phyloP scores from a whole-genome alignment of 177 flowering plant species.

The Tripterygium wilfordii region DNA sequence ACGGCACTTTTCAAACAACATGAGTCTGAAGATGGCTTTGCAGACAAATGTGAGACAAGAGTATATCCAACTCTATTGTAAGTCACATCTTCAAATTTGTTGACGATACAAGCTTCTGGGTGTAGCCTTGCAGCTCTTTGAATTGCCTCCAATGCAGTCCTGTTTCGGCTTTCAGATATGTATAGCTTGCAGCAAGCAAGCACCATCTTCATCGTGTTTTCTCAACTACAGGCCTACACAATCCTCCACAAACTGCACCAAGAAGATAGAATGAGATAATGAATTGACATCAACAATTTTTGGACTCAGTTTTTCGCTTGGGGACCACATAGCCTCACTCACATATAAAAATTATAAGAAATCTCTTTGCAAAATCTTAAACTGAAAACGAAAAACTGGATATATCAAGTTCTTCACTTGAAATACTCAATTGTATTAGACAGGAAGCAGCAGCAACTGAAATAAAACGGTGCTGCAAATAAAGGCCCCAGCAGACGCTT shows the following conservation, averaged over 20 bases:
- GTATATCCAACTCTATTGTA: slow-evolving; percentile 93
- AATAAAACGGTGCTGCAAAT: too few species aligned
- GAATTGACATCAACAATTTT: slow-evolving; percentile 7
- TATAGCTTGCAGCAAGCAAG: slow-evolving; percentile 87
- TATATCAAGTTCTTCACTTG: neutral
- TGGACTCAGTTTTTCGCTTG: too few species aligned
- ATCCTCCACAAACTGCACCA: slow-evolving; percentile 24
- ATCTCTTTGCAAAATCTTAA: too few species aligned
- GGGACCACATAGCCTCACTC: slow-evolving; percentile 8
- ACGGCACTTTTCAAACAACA: slow-evolving; percentile 48
- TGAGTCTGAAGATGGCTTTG: slow-evolving; percentile 13
- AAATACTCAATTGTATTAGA: too few species aligned
- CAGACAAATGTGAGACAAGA: slow-evolving; percentile 55
- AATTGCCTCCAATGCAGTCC: slow-evolving; percentile 54
- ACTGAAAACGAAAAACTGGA: neutral
- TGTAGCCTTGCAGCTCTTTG: slow-evolving; percentile 61
- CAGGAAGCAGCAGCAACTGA: too few species aligned
- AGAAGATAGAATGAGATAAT: slow-evolving; percentile 14
- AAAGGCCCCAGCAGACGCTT: too few species aligned
- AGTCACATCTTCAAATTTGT: slow-evolving; percentile 77
- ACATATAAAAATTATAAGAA: too few species aligned
- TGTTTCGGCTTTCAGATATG: slow-evolving; percentile 83
- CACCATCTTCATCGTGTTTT: slow-evolving; percentile 56
- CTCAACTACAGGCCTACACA: slow-evolving; percentile 6
- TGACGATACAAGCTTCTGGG: slow-evolving; percentile 53